Conservation (phyloP, 345 rosid species). For the Gossypium rotundifolium region DNA sequence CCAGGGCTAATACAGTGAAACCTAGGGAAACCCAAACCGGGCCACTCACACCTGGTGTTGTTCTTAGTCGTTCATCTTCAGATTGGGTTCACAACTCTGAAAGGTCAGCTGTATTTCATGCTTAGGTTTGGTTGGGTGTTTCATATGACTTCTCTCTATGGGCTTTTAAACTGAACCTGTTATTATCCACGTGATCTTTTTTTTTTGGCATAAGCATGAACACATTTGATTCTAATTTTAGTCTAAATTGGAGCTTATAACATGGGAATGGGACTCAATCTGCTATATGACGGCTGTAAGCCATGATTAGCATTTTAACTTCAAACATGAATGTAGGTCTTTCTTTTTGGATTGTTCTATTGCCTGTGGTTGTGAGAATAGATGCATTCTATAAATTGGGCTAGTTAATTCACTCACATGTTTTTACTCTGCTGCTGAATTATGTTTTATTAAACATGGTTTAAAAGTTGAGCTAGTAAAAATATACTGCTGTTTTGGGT, state of each 20-base stretch:
- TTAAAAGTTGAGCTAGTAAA: not conserved
- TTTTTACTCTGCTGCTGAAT: not conserved
- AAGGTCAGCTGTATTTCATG: conserved; percentile 42
- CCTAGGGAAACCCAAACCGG: conserved; percentile 80
- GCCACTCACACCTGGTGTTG: conserved; percentile 60
- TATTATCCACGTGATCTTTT: too few species aligned
- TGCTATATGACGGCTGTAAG: not conserved
- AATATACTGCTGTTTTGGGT: not conserved
- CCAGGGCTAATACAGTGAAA: conserved; percentile 47
- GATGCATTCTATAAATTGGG: not conserved
- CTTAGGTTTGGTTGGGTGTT: not conserved
- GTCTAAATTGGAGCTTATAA: too few species aligned
- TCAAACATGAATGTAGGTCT: not conserved
- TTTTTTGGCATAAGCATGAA: too few species aligned
- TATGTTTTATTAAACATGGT: not conserved
- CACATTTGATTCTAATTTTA: too few species aligned
- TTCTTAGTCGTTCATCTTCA: conserved; percentile 46
- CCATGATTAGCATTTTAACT: not conserved
- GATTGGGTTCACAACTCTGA: conserved; percentile 51
- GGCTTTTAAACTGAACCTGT: not conserved
- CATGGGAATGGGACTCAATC: not conserved
- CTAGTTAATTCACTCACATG: not conserved
- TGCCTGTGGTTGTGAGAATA: not conserved
- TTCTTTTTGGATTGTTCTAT: too few species aligned
- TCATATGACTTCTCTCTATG: not conserved